Base-by-base conservation (phyloP, 306 rosid genomes). In the Glycine latifolia region DNA sequence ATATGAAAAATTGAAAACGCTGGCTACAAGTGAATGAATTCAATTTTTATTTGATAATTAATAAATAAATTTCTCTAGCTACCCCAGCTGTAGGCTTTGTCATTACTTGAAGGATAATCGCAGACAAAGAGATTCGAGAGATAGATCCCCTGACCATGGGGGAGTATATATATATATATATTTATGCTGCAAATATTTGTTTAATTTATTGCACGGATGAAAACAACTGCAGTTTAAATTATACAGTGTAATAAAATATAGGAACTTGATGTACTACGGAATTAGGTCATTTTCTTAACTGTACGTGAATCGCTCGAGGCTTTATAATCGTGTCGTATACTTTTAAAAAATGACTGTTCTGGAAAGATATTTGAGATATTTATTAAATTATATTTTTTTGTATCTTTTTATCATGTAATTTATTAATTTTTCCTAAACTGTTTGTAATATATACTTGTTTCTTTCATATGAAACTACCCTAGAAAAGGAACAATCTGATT, bases 21-120 rank as follows among this genome's bases (percentile, higher is more conserved):
- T 6, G 35, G 43, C n/a, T 60, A 80, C 58, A 68, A 41, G 17
- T 44, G 43, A 46, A 67, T 58, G 70, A n/a, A n/a, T 59, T 20
- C 7, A 58, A 20, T 54, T 54, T 14, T n/a, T 63, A 48, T 10
- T 47, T 17, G 7, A 8, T 33, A 71, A 14, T 59, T 44, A 14
- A 26, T 50, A 49, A 71, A 33, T 31, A 13, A 59, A 56, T 62
- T 6, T 61, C 50, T 56, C 37, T 62, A 26, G 39, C 69, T n/a
- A 4, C 52, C 60, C 67, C 60, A 80, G 76, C 63, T 85, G 82
- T 58, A 15, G 3, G 46, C 48, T 48, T 80, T 80, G 78, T 84
- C 85, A 8, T 79, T 67, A 60, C 78, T 47, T 54, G 80, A 81
- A 48, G 9, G 10, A 15, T 41, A 48, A 14, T 41, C 17, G 59